phyloP scores from a whole-genome alignment of 2,329 filamentous ascomycete species.

The Colletotrichum plurivorum region DNA sequence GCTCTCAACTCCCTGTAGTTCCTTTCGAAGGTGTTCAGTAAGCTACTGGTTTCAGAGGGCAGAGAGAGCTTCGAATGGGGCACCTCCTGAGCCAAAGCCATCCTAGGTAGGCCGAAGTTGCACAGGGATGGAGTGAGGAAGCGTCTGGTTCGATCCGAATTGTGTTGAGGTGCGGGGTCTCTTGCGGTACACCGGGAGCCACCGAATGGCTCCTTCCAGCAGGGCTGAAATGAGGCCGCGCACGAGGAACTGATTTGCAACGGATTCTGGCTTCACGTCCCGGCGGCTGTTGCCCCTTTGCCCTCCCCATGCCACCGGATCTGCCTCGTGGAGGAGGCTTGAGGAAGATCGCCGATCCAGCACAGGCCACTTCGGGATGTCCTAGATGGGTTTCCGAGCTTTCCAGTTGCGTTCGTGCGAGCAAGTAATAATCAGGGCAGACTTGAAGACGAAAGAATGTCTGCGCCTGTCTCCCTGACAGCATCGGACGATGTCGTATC shows the following conservation, averaged over 20 bases:
- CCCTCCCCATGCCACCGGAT: conserved; percentile 6
- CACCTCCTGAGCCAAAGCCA: neutral
- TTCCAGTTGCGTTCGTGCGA: neutral
- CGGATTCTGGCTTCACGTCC: neutral
- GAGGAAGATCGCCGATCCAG: conserved; percentile 17
- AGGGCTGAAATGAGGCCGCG: neutral
- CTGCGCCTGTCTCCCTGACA: neutral
- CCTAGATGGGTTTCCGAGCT: neutral
- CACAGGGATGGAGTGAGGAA: conserved; percentile 16
- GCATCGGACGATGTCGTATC: neutral
- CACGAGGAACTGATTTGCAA: neutral
- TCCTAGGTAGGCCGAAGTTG: neutral
- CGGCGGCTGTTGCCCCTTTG: neutral
- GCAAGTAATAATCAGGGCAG: neutral
- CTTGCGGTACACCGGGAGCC: neutral
- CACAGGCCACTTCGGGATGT: neutral
- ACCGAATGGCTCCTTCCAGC: neutral
- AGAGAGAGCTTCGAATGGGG: neutral
- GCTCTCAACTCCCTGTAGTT: conserved; percentile 22
- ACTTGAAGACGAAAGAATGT: conserved; percentile 4
- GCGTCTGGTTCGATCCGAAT: conserved; percentile 15
- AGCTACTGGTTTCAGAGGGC: neutral
- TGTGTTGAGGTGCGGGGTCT: neutral
- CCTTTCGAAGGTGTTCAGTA: neutral
- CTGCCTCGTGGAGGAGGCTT: conserved; percentile 10